Base-by-base conservation (phyloP, 1,284 basidiomycete genomes). In the Schizopora paradoxa region DNA sequence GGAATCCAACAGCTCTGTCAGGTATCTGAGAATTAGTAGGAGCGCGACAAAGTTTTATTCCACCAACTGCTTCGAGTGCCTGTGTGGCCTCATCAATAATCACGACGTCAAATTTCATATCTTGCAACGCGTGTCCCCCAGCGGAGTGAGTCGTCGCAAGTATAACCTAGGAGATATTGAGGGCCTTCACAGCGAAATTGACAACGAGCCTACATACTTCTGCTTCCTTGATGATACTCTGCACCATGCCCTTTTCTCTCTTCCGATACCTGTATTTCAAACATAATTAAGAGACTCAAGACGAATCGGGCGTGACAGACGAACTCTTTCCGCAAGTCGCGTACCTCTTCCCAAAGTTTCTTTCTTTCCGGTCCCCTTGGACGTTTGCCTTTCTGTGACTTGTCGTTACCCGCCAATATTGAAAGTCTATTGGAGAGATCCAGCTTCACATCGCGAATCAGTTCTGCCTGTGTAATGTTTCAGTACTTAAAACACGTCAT, bases 51-150 rank as follows among this genome's bases (percentile, higher is more conserved):
- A 49, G 33, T 6, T 35, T 34, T 29, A 5, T 40, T 29, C 11
- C 13, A 28, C 14, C 56, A 58, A 92, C 89, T 6, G 92, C 88
- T 66, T 98, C 94, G n/a, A 96, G 63, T 2, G 92, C 94, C 63
- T 98, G 95, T 0, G 94, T 97, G 0, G 92, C 91, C 66, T 98
- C 95, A 56, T 98, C 95, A 32, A 99, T 91, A 33, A 98, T 86
- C 6, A 93, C 82, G 0, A 92, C 83, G 61, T 98, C 95, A 57
- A 97, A 99, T 2, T 72, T 63, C 50, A 84, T 73, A 49, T 84
- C 79, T 31, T 76, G 75, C 6, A 95, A 66, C 55, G 91, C 90
- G 25, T 83, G 68, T 3, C 86, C 81, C 1, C 93, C 93, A 2
- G 91, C 79, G 3, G 89, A 87, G 66, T 98, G 94, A 54, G 93